Percentiles rank a stretch among this genome's conserved stretches.
Conservation (phyloP, 306 rosid species). For the Cucumis sativus region Cucumber_9930_V3 NC_026655.2:26569001-26569500, state of each 20-base stretch:
- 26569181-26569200: neutral
- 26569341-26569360: neutral
- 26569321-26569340: neutral
- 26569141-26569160: neutral
- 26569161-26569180: neutral
- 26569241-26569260: neutral
- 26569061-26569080: neutral
- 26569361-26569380: neutral
- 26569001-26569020: neutral
- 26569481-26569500: constrained; percentile 66
- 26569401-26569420: neutral
- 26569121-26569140: neutral
- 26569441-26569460: constrained; percentile 40
- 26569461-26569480: constrained; percentile 53
- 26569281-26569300: neutral
- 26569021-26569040: neutral
- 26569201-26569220: neutral
- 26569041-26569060: neutral
- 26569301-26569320: neutral
- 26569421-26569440: constrained; percentile 1
- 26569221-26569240: neutral
- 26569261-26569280: neutral
- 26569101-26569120: neutral
- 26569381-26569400: neutral
- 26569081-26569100: neutral